Percentiles rank a stretch among this genome's conserved stretches.
Evolutionary conservation across 805 yeast genomes (phyloP).

Genomic region (Priceomyces medius): DNA sequence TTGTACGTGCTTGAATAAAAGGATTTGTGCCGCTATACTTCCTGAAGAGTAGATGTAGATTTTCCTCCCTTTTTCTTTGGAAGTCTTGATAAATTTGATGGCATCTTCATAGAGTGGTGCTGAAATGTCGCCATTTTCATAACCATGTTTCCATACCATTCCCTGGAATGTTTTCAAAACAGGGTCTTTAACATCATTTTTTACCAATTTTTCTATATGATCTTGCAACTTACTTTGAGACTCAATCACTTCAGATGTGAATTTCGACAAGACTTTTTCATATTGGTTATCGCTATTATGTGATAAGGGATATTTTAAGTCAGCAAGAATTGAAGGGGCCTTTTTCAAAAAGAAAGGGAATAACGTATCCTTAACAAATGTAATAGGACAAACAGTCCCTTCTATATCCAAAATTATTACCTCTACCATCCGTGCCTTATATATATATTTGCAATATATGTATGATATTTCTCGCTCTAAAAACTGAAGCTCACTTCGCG

Average conservation of each 20-base stretch:
- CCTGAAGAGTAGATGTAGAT: constrained; percentile 88
- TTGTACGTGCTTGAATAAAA: constrained; percentile 66
- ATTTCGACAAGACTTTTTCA: constrained; percentile 35
- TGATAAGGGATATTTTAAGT: constrained; percentile 31
- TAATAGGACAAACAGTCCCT: constrained; percentile 90
- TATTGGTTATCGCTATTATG: constrained; percentile 16
- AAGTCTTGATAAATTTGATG: constrained; percentile 46
- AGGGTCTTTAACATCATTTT: constrained; percentile 72
- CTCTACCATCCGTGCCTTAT: too few relatives aligned
- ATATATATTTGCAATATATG: too few relatives aligned
- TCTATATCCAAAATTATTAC: constrained; percentile 70
- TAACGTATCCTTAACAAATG: constrained; percentile 76
- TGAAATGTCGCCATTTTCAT: constrained; percentile 66
- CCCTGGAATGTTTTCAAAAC: constrained; percentile 80
- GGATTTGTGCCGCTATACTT: constrained; percentile 79
- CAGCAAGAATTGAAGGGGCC: constrained; percentile 41
- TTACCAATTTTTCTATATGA: constrained; percentile 59
- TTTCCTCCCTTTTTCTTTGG: constrained; percentile 31
- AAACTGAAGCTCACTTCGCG: neutral
- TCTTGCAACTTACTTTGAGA: constrained; percentile 32
- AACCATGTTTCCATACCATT: constrained; percentile 76
- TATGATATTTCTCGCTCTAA: too few relatives aligned
- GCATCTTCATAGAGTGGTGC: constrained; percentile 83
- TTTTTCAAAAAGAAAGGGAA: constrained; percentile 70
- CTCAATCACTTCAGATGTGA: constrained; percentile 39